A percentile compares a stretch with the other conserved stretches of the same genome.
These are phyloP conservation scores for Suhomyces sp. DNA, from an alignment of 805 yeast species.

Conservation along the genomic window DNA sequence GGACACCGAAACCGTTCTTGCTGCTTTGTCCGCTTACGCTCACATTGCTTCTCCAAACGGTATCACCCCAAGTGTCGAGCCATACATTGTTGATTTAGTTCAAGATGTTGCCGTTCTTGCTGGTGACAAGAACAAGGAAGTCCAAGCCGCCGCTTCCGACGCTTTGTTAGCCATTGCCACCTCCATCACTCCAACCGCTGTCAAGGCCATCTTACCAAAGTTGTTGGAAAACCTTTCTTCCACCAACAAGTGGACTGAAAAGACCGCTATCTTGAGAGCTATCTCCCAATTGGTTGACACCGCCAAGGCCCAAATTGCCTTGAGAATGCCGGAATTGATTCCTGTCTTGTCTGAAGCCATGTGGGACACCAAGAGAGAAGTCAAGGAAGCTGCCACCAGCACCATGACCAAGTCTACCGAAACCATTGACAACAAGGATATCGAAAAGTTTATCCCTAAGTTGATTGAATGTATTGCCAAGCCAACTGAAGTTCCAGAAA, in stretches of 20 bases:
- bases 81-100: slow-evolving; percentile 80
- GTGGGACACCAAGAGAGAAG: slow-evolving; percentile 99
- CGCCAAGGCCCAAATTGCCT: slow-evolving; percentile 93
- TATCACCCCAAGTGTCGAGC: slow-evolving; percentile 92
- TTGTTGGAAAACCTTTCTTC: slow-evolving; percentile 62
- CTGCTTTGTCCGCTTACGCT: slow-evolving; percentile 78
- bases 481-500: slow-evolving; percentile 97
- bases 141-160: slow-evolving; percentile 67
- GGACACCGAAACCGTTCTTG: slow-evolving; percentile 57
- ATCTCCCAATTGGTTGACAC: slow-evolving; percentile 85
- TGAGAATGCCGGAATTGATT: slow-evolving; percentile 99
- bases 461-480: slow-evolving; percentile 94
- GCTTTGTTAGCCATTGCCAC: slow-evolving; percentile 76
- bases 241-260: slow-evolving; percentile 97
- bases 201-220: slow-evolving; percentile 85
- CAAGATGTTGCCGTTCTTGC: slow-evolving; percentile 68
- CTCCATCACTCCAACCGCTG: slow-evolving; percentile 87
- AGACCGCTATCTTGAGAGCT: slow-evolving; percentile 84
- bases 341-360: slow-evolving; percentile 98
- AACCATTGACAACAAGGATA: slow-evolving; percentile 99
- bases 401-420: slow-evolving; percentile 96
- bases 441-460: slow-evolving; percentile 97
- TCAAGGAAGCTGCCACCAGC: slow-evolving; percentile 92
- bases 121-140: slow-evolving; percentile 86
- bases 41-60: slow-evolving; percentile 81